Evolutionary conservation across 1,139 yeast species (phyloP), one percentile per base, ranked within the genome.

Genomic region (Debaryomyces sp.): DNA sequence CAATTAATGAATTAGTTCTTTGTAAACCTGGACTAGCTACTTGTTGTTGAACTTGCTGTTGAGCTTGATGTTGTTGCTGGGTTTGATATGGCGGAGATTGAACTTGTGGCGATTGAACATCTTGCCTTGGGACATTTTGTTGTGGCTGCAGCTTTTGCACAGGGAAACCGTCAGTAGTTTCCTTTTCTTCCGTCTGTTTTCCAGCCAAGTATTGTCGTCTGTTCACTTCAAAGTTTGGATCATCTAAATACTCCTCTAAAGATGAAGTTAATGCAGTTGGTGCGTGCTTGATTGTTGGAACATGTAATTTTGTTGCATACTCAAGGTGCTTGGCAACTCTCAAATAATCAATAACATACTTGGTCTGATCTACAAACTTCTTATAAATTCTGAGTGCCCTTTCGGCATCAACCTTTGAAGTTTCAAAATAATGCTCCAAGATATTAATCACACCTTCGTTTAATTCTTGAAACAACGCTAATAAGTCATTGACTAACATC

Each of bases 231-330:
- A 89, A 89, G 60, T 86, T 87, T n/a, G 89, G 89, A 64, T 88
- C 96, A 61, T 85, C 80, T 59, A 94, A 73, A 66, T 94, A 95
- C 58, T 92, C 97, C 62, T 90, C 96, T 49, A 94, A 77, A 12
- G 96, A 87, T 37, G 85, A 79, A 7, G 96, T 88, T 58, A 94
- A 78, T 24, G 96, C 95, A 1, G 97, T 92, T 12, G 98, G 98
- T 0, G 98, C 97, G 68, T 94, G 99, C 65, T 90, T 90, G 52
- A 94, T 92, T 12, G 96, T 92, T 24, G 99, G 99, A 27, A 94
- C 96, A 62, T 88, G 91, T 52, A 94, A 74, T 59, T 91, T 91
- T 1, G 98, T 90, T 2, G 94, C 84, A 61, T 85, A 82, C 64
- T 90, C 96, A 58, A 89, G 75, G 63, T 87, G 92, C 63, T 94